Evolutionary conservation across 257 asterid species (phyloP).

Genomic region (Leonotis leonurus): DNA sequence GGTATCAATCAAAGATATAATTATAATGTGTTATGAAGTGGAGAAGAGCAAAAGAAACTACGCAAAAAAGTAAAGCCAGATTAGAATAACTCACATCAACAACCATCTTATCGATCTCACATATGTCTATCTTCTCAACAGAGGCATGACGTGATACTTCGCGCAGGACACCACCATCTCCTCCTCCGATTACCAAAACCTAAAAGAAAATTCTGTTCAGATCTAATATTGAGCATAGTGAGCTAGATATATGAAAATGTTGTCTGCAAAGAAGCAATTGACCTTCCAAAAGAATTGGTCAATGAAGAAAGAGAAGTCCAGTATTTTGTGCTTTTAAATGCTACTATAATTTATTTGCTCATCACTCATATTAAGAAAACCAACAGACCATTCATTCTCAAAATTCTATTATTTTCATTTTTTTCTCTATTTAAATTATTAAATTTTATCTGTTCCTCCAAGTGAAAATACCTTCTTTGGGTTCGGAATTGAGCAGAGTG

Average conservation of each 20-base stretch:
- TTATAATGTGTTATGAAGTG: neutral
- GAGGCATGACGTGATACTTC: conserved; percentile 93
- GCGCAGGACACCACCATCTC: conserved; percentile 98
- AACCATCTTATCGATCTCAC: conserved; percentile 98
- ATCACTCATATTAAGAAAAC: neutral
- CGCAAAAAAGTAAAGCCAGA: neutral
- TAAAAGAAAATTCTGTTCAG: conserved; percentile 17
- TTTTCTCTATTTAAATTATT: neutral
- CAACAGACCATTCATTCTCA: neutral
- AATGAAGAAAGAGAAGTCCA: neutral
- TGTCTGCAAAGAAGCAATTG: neutral
- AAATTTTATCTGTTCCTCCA: neutral
- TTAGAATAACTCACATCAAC: conserved; percentile 51
- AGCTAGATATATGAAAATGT: neutral
- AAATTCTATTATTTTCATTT: neutral
- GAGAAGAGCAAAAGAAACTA: neutral
- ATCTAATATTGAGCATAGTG: neutral
- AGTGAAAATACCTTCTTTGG: conserved; percentile 67
- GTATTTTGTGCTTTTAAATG: neutral
- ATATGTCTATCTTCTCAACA: conserved; percentile 86
- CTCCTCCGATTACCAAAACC: conserved; percentile 99
- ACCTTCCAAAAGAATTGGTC: neutral
- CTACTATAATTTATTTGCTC: neutral
- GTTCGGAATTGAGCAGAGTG: conserved; percentile 82
- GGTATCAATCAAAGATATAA: neutral